Conservation (phyloP, 2,329 filamentous ascomycete species). For the Hortaea werneckii region DNA sequence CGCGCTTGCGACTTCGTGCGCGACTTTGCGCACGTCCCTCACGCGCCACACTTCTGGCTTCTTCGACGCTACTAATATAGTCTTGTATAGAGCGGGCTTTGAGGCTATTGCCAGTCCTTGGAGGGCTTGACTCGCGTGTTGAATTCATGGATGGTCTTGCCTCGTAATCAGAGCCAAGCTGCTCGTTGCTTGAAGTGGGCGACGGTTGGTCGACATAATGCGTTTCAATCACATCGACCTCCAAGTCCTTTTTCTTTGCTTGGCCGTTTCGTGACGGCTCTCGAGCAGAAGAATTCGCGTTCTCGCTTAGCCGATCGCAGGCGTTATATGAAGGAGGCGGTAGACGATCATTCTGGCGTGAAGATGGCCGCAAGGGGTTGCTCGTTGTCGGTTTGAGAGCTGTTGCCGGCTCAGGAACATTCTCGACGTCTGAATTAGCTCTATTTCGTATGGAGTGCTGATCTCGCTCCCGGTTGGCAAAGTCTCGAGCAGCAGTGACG, state of each 20-base stretch:
- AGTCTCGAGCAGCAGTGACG: conserved; percentile 53
- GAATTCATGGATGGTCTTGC: background rate
- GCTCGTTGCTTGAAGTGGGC: no score
- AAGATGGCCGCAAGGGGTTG: background rate
- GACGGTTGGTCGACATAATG: no score
- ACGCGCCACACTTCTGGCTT: conserved; percentile 41
- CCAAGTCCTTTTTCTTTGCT: no score
- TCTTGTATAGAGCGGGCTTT: conserved; percentile 64
- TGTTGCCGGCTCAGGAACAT: conserved; percentile 17
- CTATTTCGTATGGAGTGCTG: conserved; percentile 5
- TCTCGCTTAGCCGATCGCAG: no score
- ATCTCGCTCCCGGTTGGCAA: background rate
- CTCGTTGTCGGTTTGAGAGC: conserved; percentile 14
- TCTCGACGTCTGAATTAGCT: conserved; percentile 14
- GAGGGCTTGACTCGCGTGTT: conserved; percentile 29
- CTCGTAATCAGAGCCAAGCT: no score
- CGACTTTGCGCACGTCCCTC: conserved; percentile 25
- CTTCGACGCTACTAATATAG: conserved; percentile 77
- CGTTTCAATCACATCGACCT: no score
- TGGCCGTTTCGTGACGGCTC: no score
- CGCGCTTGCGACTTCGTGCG: conserved; percentile 26
- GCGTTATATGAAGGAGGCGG: conserved; percentile 46
- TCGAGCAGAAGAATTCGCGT: no score
- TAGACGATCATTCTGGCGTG: conserved; percentile 36
- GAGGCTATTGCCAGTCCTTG: conserved; percentile 38